A percentile compares a stretch with the other conserved stretches of the same genome.
Conservation (phyloP, 2,329 filamentous ascomycete genomes). For the Zasmidium citrigriseum region DNA sequence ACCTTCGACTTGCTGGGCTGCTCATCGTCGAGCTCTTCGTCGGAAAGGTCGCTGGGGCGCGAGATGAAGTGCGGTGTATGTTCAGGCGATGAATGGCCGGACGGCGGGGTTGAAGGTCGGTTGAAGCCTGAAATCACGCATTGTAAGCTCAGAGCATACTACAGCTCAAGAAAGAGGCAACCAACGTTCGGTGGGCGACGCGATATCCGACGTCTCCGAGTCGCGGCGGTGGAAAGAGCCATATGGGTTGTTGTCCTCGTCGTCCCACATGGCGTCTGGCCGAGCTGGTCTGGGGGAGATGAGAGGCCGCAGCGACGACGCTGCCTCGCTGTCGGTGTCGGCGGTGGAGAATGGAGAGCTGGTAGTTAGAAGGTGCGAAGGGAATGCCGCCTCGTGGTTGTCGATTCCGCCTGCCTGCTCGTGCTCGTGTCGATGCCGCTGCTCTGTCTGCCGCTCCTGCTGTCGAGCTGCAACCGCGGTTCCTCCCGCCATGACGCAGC, state of each 20-base stretch:
- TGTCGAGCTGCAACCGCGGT: neutral
- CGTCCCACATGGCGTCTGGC: constrained; percentile 81
- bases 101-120: constrained; percentile 63
- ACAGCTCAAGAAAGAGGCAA: constrained; percentile 6
- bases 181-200: constrained; percentile 31
- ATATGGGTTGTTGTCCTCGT: constrained; percentile 98
- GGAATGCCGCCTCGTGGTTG: neutral
- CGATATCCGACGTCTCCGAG: constrained; percentile 67
- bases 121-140: constrained; percentile 53
- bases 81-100: constrained; percentile 70
- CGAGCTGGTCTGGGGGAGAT: neutral
- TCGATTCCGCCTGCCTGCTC: neutral
- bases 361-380: neutral
- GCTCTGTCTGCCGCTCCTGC: neutral
- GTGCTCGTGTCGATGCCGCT: neutral
- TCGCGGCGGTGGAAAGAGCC: constrained; percentile 89
- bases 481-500: constrained; percentile 9
- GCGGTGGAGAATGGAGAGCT: neutral
- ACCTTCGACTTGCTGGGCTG: constrained; percentile 47
- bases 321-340: neutral
- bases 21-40: constrained; percentile 60
- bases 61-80: constrained; percentile 61
- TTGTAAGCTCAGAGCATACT: constrained; percentile 2
- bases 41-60: constrained; percentile 55
- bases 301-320: neutral